Percentiles rank a stretch among this genome's conserved stretches.
Evolutionary conservation across 768 basidiomycete species (phyloP).

Genomic region (Boletus rufocinnamomeus): DNA sequence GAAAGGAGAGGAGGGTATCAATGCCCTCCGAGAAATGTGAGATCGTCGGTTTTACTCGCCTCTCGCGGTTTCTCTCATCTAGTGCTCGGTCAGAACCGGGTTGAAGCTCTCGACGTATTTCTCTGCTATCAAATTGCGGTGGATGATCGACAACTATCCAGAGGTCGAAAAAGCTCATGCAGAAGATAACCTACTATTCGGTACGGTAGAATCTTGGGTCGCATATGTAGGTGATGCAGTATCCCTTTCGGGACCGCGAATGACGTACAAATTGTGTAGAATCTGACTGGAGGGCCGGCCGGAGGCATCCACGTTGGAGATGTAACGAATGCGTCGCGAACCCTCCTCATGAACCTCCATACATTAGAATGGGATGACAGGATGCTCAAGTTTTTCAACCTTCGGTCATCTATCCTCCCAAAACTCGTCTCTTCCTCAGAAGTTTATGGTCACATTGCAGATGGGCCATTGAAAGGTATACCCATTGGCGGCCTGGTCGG

Average conservation of each 20-base stretch:
- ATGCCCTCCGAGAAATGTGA: constrained; percentile 68
- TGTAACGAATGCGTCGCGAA: constrained; percentile 95
- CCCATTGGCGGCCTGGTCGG: constrained; percentile 92
- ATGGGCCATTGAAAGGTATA: constrained; percentile 68
- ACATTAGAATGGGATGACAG: constrained; percentile 82
- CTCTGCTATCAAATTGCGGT: constrained; percentile 92
- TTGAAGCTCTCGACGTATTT: constrained; percentile 98
- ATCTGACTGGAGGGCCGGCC: constrained; percentile 76
- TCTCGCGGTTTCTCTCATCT: background rate
- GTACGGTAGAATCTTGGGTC: constrained; percentile 97
- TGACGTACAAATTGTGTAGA: constrained; percentile 43
- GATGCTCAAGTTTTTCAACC: constrained; percentile 84
- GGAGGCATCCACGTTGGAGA: constrained; percentile 83
- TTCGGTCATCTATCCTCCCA: constrained; percentile 79
- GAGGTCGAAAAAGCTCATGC: constrained; percentile 79
- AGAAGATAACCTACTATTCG: constrained; percentile 80
- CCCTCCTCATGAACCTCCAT: constrained; percentile 82
- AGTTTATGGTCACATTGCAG: constrained; percentile 79
- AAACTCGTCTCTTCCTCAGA: constrained; percentile 89
- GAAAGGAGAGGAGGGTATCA: constrained; percentile 69
- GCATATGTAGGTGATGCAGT: constrained; percentile 62
- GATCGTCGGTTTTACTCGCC: constrained; percentile 26
- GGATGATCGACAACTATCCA: constrained; percentile 90
- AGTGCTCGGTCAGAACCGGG: constrained; percentile 62
- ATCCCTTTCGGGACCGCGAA: background rate